Evolutionary conservation across 495 filamentous ascomycete species (phyloP).

Genomic region (Xylaria bambusicola): DNA sequence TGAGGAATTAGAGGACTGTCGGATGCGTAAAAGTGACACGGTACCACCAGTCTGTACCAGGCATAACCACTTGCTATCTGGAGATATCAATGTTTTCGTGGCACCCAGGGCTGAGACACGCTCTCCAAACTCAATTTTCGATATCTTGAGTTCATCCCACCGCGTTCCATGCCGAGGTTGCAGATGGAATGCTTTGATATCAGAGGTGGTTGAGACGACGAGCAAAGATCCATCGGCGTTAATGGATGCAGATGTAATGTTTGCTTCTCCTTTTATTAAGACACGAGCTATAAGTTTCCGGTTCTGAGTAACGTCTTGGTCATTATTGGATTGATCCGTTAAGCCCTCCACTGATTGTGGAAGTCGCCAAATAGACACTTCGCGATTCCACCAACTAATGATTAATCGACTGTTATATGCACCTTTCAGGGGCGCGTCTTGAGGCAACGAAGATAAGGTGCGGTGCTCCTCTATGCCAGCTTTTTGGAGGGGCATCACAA

Average conservation of each 20-base stretch:
- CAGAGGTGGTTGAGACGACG: slow-evolving; percentile 71
- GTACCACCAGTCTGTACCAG: slow-evolving; percentile 78
- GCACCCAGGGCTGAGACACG: slow-evolving; percentile 59
- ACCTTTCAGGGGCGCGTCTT: slow-evolving; percentile 68
- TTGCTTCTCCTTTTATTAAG: slow-evolving; percentile 79
- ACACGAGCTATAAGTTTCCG: slow-evolving; percentile 69
- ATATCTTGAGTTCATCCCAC: slow-evolving; percentile 60
- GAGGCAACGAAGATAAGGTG: slow-evolving; percentile 76
- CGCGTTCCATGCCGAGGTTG: slow-evolving; percentile 42
- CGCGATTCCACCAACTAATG: slow-evolving; percentile 91
- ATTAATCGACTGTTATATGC: slow-evolving; percentile 71
- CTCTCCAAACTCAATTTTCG: slow-evolving; percentile 64
- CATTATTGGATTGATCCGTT: slow-evolving; percentile 40
- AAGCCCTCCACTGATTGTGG: slow-evolving; percentile 49
- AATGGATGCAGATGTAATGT: slow-evolving; percentile 79
- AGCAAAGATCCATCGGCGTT: slow-evolving; percentile 73
- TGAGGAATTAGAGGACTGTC: slow-evolving; percentile 24
- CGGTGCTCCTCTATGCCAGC: slow-evolving; percentile 82
- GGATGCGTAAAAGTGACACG: slow-evolving; percentile 60
- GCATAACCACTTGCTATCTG: slow-evolving; percentile 73
- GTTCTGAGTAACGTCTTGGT: slow-evolving; percentile 42
- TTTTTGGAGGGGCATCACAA: slow-evolving; percentile 76
- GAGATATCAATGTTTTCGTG: slow-evolving; percentile 71
- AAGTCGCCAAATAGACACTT: slow-evolving; percentile 81
- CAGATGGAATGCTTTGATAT: slow-evolving; percentile 78